A percentile compares a stretch with the other conserved stretches of the same genome.
These are phyloP conservation scores for Ottelia alismoides DNA, from an alignment of 106 monocot species.

Conservation along the genomic window DNA sequence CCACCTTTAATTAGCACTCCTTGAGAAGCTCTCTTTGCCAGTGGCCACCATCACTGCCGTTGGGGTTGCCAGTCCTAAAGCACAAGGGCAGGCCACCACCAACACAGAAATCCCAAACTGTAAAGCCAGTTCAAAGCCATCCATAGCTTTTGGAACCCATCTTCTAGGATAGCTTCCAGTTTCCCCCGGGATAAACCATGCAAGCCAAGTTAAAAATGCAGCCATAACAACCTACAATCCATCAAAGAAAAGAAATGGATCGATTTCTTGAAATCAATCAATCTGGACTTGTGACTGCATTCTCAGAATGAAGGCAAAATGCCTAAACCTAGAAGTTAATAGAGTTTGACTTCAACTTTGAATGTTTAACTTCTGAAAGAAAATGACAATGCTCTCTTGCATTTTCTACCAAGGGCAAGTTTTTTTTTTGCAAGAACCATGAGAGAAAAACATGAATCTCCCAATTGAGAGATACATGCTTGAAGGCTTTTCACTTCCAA, in stretches of 20 bases:
- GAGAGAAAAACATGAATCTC: too few species aligned
- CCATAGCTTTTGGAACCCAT: conserved; percentile 86
- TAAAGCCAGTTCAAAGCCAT: conserved; percentile 78
- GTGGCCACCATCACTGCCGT: conserved; percentile 99
- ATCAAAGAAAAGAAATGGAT: too few species aligned
- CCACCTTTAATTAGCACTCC: conserved; percentile 96
- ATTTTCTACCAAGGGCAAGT: too few species aligned
- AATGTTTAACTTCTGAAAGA: not conserved
- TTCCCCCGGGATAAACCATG: conserved; percentile 63
- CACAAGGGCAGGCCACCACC: conserved; percentile 94
- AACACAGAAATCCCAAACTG: conserved; percentile 95
- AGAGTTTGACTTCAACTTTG: not conserved
- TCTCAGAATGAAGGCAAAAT: too few species aligned
- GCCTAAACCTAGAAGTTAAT: too few species aligned
- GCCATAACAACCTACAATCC: conserved; percentile 45
- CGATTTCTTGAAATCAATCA: too few species aligned
- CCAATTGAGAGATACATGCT: too few species aligned
- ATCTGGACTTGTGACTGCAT: too few species aligned
- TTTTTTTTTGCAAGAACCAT: too few species aligned
- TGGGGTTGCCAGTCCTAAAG: conserved; percentile 88
- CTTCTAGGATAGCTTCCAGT: conserved; percentile 53
- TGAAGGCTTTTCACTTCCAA: too few species aligned
- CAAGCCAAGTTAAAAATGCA: conserved; percentile 72
- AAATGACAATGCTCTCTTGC: too few species aligned
- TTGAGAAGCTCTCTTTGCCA: conserved; percentile 91